These are phyloP conservation scores for Fusarium sp. DNA, from an alignment of 2,329 filamentous ascomycete genomes.

Conservation along the genomic window DNA sequence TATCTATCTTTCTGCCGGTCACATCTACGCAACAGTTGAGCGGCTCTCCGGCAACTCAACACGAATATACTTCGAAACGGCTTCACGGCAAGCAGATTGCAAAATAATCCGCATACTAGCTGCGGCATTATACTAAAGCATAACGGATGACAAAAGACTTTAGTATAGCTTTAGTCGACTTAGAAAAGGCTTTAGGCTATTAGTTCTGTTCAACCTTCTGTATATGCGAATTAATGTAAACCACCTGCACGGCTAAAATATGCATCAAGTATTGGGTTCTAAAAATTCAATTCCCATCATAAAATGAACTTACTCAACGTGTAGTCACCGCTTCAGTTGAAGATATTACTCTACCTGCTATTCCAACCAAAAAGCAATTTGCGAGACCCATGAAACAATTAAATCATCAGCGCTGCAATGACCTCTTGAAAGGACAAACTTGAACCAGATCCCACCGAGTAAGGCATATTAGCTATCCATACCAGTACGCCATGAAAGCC, in stretches of 20 bases:
- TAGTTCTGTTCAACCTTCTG: too few relatives aligned
- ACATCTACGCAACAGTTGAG: too few relatives aligned
- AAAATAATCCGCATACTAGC: too few relatives aligned
- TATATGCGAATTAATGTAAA: too few relatives aligned
- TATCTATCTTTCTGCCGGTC: too few relatives aligned
- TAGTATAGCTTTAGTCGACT: too few relatives aligned
- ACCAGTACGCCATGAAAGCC: conserved; percentile 40
- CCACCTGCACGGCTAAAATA: too few relatives aligned
- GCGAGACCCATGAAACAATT: conserved; percentile 7
- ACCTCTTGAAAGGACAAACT: conserved; percentile 11
- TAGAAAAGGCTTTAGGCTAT: too few relatives aligned
- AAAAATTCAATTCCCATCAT: not conserved
- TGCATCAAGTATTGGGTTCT: not conserved
- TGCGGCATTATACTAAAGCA: too few relatives aligned
- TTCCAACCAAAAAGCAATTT: conserved; percentile 20
- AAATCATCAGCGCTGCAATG: conserved; percentile 17
- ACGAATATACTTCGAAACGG: not conserved
- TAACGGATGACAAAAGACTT: too few relatives aligned
- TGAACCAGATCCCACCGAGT: conserved; percentile 13
- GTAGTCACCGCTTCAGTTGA: conserved; percentile 1
- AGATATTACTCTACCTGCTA: conserved; percentile 30
- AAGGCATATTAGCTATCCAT: conserved; percentile 26
- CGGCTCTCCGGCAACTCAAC: not conserved
- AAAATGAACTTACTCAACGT: not conserved
- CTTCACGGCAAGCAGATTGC: too few relatives aligned